These are phyloP conservation scores for Hypoxylon sp. DNA, from an alignment of 2,329 filamentous ascomycete genomes.

Conservation along the genomic window DNA sequence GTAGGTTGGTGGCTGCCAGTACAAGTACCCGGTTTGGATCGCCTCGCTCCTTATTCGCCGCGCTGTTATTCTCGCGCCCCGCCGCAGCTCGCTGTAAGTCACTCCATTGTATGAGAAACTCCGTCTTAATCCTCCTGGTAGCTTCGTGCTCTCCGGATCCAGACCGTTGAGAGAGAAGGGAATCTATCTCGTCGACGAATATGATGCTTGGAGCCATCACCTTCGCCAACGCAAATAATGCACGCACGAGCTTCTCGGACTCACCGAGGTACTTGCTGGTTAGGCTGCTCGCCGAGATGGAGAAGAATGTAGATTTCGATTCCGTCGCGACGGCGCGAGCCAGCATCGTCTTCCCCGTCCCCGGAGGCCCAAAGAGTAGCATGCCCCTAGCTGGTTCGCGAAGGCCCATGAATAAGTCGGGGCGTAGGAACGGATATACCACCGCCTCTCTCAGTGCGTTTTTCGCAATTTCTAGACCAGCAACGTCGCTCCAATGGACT, in stretches of 20 bases:
- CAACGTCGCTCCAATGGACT: constrained; percentile 94
- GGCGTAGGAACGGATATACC: constrained; percentile 95
- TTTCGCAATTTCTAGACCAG: constrained; percentile 91
- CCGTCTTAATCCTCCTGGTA: constrained; percentile 93
- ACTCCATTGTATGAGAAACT: constrained; percentile 98
- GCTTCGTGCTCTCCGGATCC: constrained; percentile 92
- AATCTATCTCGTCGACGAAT: constrained; percentile 98
- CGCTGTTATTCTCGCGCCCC: constrained; percentile 78
- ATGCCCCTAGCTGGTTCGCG: constrained; percentile 95
- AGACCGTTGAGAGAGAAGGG: constrained; percentile 85
- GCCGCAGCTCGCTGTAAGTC: constrained; percentile 93
- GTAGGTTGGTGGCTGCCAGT: constrained; percentile 93
- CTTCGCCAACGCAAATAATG: constrained; percentile 91
- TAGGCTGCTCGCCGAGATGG: constrained; percentile 92
- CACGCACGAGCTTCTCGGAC: constrained; percentile 94
- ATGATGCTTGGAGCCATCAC: constrained; percentile 93
- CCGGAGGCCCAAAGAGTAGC: constrained; percentile 94
- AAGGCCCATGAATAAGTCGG: constrained; percentile 95
- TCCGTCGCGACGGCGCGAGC: constrained; percentile 95
- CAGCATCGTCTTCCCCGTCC: constrained; percentile 99
- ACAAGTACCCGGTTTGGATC: constrained; percentile 93
- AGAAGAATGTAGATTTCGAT: constrained; percentile 95
- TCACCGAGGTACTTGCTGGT: constrained; percentile 98
- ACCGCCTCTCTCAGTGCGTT: constrained; percentile 94
- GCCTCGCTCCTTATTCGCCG: constrained; percentile 75